Conservation (phyloP, 2,329 filamentous ascomycete genomes). For the Pseudogymnoascus sp. region DNA sequence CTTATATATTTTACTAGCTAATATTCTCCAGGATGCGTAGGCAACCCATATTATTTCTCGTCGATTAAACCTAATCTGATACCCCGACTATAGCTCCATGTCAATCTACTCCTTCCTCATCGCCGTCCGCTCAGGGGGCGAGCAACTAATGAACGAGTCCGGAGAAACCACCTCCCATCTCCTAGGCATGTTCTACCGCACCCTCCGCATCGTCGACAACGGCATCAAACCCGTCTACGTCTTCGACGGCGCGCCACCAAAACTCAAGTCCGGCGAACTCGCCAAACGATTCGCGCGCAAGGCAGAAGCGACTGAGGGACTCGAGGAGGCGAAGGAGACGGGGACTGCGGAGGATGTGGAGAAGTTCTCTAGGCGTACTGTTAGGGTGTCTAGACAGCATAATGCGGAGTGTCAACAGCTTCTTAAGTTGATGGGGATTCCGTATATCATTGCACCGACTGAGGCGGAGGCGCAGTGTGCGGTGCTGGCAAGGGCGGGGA, state of each 20-base stretch:
- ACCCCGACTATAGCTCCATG: conserved; percentile 61
- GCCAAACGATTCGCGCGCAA: conserved; percentile 95
- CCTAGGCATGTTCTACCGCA: conserved; percentile 99
- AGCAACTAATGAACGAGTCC: conserved; percentile 89
- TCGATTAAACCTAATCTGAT: conserved; percentile 13
- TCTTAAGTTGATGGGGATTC: conserved; percentile 90
- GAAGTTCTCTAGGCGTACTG: conserved; percentile 89
- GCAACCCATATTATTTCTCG: conserved; percentile 16
- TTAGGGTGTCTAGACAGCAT: conserved; percentile 91
- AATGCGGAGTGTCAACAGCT: conserved; percentile 89
- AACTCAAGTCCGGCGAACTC: conserved; percentile 93
- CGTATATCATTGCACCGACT: conserved; percentile 89
- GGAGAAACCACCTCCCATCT: conserved; percentile 96
- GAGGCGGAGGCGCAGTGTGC: conserved; percentile 98
- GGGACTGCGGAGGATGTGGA: conserved; percentile 96
- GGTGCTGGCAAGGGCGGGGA: conserved; percentile 76
- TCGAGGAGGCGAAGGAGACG: conserved; percentile 94
- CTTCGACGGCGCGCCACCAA: conserved; percentile 93
- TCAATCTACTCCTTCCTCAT: conserved; percentile 98
- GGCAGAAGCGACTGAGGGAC: conserved; percentile 77
- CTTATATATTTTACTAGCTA: conserved; percentile 11
- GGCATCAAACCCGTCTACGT: conserved; percentile 98
- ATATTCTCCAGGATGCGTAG: conserved; percentile 46
- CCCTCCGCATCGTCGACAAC: conserved; percentile 94
- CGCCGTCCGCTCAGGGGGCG: conserved; percentile 90